Conservation (phyloP, 1,284 basidiomycete species). For the Leccinum griseonigrum region DNA sequence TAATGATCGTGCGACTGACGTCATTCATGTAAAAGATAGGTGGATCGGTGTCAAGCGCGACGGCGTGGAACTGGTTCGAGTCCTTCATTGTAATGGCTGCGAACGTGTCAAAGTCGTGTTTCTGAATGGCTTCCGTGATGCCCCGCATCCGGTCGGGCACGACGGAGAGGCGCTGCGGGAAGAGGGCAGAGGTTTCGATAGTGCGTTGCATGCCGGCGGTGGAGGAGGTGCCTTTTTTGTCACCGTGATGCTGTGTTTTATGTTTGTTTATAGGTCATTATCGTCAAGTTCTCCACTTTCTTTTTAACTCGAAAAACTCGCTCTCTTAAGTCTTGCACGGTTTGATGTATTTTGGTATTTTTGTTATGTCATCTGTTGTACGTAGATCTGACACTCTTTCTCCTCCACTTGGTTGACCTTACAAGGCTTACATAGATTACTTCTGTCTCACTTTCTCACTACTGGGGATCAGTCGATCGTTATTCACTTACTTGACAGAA, state of each 20-base stretch:
- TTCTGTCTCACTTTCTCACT: neutral
- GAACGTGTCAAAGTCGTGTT: slow-evolving; percentile 85
- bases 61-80: slow-evolving; percentile 98
- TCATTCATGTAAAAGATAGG: slow-evolving; percentile 99
- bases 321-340: neutral
- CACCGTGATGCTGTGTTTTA: slow-evolving; percentile 59
- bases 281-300: neutral
- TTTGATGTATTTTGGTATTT: neutral
- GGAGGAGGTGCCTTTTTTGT: slow-evolving; percentile 95
- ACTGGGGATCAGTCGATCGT: neutral
- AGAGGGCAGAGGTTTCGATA: slow-evolving; percentile 86
- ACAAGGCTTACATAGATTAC: neutral
- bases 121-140: slow-evolving; percentile 80
- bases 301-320: neutral
- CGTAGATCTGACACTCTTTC: neutral
- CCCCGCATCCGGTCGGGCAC: slow-evolving; percentile 87
- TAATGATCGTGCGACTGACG: slow-evolving; percentile 83
- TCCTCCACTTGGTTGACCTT: neutral
- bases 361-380: neutral
- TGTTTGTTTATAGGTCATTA: neutral
- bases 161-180: slow-evolving; percentile 90
- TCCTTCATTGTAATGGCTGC: slow-evolving; percentile 94
- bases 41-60: slow-evolving; percentile 93
- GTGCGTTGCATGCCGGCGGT: slow-evolving; percentile 98
- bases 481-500: neutral